Evolutionary conservation across 768 basidiomycete genomes (phyloP), one percentile per base, ranked within the genome.

Genomic region (Mycena latifolia): DNA sequence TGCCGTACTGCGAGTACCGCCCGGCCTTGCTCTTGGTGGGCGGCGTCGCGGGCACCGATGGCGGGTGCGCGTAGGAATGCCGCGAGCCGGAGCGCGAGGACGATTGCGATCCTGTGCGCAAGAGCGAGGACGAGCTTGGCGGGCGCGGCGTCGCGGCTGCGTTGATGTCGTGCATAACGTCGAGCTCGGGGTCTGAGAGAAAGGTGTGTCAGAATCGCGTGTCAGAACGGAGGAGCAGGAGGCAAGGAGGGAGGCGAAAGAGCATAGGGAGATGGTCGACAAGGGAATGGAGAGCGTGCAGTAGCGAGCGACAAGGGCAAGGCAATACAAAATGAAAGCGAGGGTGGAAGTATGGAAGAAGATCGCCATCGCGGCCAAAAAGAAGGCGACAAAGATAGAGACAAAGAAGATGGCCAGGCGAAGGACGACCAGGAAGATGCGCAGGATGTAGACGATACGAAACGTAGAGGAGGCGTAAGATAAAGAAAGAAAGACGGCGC

Each of bases 31-130:
- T 3, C 20, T 48, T 54, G n/a, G 63, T 39, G 15, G 63, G 67
- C 27, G 67, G 58, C 15, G 67, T 55, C 27, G 47, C 43, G 15
- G 67, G 51, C 9, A 7, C 14, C 14, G 33, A 14, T 6, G 58
- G 47, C 25, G 67, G 67, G n/a, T 57, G 62, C n/a, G 67, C 61
- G 37, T 70, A 66, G 47, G 69, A 70, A 41, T 70, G 69, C 18
- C 69, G 64, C 47, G 66, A 66, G 45, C 45, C 45, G 24, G 45
- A 46, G 22, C 48, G 61, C 15, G 69, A 66, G 47, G 68, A 69
- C 0, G 61, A 63, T 3, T 69, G 59, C 9, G 69, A 69, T 52
- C 55, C 64, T 2, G 60, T 47, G 55, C 64, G 65, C 10, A 66
- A 28, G 22, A 65, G 53, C 5, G 65, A 60, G 55, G 29, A 25